Evolutionary conservation across 345 rosid species (phyloP), one percentile per base, ranked within the genome.

Genomic region (Eucalyptus paniculata): DNA sequence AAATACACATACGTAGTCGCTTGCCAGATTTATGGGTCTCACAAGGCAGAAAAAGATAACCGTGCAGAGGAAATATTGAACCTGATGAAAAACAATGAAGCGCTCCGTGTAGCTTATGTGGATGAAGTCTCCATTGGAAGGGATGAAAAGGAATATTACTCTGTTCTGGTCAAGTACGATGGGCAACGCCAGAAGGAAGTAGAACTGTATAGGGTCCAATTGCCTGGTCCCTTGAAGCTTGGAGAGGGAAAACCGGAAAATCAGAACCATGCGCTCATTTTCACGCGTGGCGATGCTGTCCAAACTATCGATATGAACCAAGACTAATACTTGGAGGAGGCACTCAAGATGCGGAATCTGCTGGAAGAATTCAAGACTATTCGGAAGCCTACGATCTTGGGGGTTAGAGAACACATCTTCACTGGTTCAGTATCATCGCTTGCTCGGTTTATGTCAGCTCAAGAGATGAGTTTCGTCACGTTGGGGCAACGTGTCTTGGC

Each of bases 241-340:
- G 99, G 99, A 37, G 99, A 97, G 92, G 99, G 99, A 28, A 97
- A 97, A 90, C 99, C 99, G 4, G 99, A 97, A 92, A 97, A 97
- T 92, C 99, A 97, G 92, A 97, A 97, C 91, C 99, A 97, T 90
- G 98, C 99, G 42, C 88, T 97, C 88, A 96, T 96, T 89, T 97
- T 97, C 91, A 97, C 99, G 54, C 95, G 96, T 34, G 99, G 99
- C 21, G 97, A 96, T 91, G 99, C 99, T 19, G 93, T 97, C 83
- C 99, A 97, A 91, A 97, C 99, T 24, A 97, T 97, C 83, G 99
- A 97, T 89, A 97, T 97, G 99, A 97, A 97, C 94, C 99, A 97
- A 93, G 99, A 97, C 93, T 92, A 92, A 92, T 96, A 97, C 92
- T 96, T 95, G 54, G 99, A 97, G 92, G 99, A 97, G 95, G 97